Percentiles rank a stretch among this genome's conserved stretches.
Evolutionary conservation across 2,329 filamentous ascomycete genomes (phyloP).

Genomic region (Didymella pomorum): DNA sequence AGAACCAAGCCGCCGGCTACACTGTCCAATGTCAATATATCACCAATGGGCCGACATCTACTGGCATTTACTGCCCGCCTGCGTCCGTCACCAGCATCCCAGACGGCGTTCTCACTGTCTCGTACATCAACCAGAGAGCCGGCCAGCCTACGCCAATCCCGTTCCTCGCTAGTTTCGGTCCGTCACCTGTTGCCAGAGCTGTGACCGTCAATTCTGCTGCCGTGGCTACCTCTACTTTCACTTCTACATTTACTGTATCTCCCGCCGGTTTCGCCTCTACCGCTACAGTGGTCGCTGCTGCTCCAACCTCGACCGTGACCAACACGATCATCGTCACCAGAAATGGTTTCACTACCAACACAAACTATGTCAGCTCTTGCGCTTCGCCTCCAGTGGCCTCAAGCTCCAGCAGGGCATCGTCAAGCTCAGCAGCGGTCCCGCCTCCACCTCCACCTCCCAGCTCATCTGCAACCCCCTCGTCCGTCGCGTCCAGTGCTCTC

Average conservation of each 20-base stretch:
- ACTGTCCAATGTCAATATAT: not conserved
- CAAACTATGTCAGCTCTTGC: conserved; percentile 16
- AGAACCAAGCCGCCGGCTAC: not conserved
- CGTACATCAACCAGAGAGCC: conserved; percentile 2
- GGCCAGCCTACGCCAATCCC: conserved; percentile 11
- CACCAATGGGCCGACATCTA: not conserved
- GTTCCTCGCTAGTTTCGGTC: conserved; percentile 6
- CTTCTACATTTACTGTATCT: not conserved
- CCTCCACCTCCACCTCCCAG: not conserved
- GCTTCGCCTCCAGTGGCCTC: not conserved
- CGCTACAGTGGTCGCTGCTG: conserved; percentile 5
- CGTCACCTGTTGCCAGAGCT: conserved; percentile 7
- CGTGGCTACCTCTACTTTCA: conserved; percentile 6
- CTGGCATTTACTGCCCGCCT: conserved; percentile 8
- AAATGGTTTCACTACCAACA: conserved; percentile 7
- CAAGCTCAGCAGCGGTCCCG: not conserved
- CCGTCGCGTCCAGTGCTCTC: not conserved
- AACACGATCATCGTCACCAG: conserved; percentile 9
- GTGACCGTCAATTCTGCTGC: conserved; percentile 4
- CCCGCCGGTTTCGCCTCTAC: conserved; percentile 4
- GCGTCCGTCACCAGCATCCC: conserved; percentile 12
- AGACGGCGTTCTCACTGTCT: conserved; percentile 11
- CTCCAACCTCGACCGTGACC: conserved; percentile 6
- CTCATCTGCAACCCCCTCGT: not conserved
- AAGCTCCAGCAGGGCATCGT: conserved; percentile 1